Evolutionary conservation across 768 basidiomycete species (phyloP).

Genomic region (Leucosporidium scottii): DNA sequence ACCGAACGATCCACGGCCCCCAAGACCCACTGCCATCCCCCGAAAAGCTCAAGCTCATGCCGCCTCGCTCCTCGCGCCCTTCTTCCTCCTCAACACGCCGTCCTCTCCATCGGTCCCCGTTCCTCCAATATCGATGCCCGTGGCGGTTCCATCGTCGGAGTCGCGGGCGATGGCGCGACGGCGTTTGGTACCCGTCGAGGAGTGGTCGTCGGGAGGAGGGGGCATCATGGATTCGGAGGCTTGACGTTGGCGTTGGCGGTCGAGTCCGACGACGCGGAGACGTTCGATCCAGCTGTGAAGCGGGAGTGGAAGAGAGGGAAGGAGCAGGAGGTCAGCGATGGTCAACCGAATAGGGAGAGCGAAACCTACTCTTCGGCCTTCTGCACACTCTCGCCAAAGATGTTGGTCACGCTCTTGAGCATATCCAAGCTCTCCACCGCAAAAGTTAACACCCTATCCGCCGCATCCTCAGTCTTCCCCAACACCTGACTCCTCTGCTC

Average conservation of each 20-base stretch:
- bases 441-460: slow-evolving; percentile 70
- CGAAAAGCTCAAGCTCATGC: too few relatives aligned
- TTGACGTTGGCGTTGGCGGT: slow-evolving; percentile 47
- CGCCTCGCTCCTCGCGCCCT: slow-evolving; percentile 1
- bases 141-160: background rate
- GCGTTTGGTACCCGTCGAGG: background rate
- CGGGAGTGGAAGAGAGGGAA: background rate
- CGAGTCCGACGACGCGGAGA: slow-evolving; percentile 66
- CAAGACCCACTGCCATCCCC: too few relatives aligned
- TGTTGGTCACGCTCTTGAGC: slow-evolving; percentile 79
- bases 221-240: background rate
- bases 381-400: slow-evolving; percentile 80
- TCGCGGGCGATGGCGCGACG: background rate
- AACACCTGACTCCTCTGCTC: background rate
- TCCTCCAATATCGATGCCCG: background rate
- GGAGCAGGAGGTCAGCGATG: background rate
- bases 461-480: slow-evolving; percentile 63
- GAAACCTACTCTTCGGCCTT: slow-evolving; percentile 64
- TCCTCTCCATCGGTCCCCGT: background rate
- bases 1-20: too few relatives aligned
- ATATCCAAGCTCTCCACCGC: slow-evolving; percentile 89
- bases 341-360: background rate
- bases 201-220: slow-evolving; percentile 11
- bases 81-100: background rate
- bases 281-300: slow-evolving; percentile 69